These are phyloP conservation scores for Solanum paucissectum DNA, from an alignment of 257 asterid species.

Conservation along the genomic window DNA sequence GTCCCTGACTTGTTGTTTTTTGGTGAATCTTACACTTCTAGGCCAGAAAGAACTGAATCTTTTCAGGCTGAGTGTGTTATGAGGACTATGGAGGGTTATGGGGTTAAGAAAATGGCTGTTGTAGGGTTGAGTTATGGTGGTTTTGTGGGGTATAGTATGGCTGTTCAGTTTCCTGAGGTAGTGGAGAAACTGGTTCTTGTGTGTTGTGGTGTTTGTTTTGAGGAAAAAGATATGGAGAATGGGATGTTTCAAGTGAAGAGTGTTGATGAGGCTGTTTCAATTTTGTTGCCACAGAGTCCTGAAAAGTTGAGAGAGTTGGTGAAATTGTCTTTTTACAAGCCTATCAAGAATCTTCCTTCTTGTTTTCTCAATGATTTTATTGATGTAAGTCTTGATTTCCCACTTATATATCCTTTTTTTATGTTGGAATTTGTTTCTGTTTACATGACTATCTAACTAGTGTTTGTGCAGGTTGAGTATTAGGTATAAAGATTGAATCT, in stretches of 20 bases:
- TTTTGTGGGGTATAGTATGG: conserved; percentile 70
- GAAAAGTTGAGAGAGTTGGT: conserved; percentile 50
- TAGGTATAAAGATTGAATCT: neutral
- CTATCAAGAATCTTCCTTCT: conserved; percentile 54
- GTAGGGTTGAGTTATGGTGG: conserved; percentile 88
- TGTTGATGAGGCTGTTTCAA: conserved; percentile 54
- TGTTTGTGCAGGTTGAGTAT: neutral
- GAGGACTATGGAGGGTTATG: conserved; percentile 48
- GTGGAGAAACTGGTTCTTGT: conserved; percentile 59
- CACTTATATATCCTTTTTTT: too few species aligned
- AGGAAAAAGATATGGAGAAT: conserved; percentile 69
- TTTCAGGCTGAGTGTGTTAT: conserved; percentile 67
- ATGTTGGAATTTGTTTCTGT: neutral
- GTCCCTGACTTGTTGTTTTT: conserved; percentile 69
- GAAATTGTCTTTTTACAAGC: conserved; percentile 48
- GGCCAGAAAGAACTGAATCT: conserved; percentile 45
- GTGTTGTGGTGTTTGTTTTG: conserved; percentile 66
- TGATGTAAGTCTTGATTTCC: conserved; percentile 36
- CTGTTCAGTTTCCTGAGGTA: conserved; percentile 58
- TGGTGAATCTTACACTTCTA: conserved; percentile 57
- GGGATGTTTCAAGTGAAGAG: conserved; percentile 64
- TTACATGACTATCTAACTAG: neutral
- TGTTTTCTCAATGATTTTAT: conserved; percentile 65
- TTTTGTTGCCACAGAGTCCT: conserved; percentile 62
- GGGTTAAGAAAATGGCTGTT: conserved; percentile 36